Evolutionary conservation across 2,329 filamentous ascomycete genomes (phyloP).

Genomic region (Pyrenochaeta sp.): DNA sequence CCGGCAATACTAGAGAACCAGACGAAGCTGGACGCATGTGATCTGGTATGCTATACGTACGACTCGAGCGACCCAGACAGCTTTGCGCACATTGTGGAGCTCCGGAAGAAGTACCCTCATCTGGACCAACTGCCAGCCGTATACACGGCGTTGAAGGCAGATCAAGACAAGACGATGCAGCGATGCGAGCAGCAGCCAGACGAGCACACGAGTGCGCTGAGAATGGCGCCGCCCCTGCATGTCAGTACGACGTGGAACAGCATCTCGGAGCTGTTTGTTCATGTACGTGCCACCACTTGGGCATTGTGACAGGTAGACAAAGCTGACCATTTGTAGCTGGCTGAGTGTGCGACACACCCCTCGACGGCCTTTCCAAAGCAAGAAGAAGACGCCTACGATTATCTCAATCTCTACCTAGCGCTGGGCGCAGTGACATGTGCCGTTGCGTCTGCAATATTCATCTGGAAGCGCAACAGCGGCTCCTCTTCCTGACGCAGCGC

Average conservation of each 20-base stretch:
- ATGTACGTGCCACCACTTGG: constrained; percentile 51
- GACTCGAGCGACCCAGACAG: constrained; percentile 97
- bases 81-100: constrained; percentile 86
- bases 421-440: constrained; percentile 74
- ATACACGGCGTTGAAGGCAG: constrained; percentile 93
- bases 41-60: constrained; percentile 93
- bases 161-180: constrained; percentile 96
- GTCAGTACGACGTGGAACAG: constrained; percentile 95
- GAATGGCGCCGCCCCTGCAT: constrained; percentile 91
- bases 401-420: constrained; percentile 85
- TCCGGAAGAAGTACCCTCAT: constrained; percentile 80
- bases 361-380: constrained; percentile 88
- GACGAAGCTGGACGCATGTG: constrained; percentile 88
- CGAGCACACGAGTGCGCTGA: constrained; percentile 83
- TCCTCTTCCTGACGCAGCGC: constrained; percentile 11
- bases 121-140: constrained; percentile 90
- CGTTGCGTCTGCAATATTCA: constrained; percentile 65
- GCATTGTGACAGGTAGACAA: not conserved
- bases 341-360: constrained; percentile 90
- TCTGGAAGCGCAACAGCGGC: constrained; percentile 62
- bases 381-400: constrained; percentile 81
- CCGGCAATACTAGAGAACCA: constrained; percentile 93
- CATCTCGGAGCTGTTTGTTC: constrained; percentile 92
- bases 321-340: constrained; percentile 63
- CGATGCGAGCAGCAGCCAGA: constrained; percentile 88